Conservation (phyloP, 2,329 filamentous ascomycete genomes). For the Ustulina deusta region DNA sequence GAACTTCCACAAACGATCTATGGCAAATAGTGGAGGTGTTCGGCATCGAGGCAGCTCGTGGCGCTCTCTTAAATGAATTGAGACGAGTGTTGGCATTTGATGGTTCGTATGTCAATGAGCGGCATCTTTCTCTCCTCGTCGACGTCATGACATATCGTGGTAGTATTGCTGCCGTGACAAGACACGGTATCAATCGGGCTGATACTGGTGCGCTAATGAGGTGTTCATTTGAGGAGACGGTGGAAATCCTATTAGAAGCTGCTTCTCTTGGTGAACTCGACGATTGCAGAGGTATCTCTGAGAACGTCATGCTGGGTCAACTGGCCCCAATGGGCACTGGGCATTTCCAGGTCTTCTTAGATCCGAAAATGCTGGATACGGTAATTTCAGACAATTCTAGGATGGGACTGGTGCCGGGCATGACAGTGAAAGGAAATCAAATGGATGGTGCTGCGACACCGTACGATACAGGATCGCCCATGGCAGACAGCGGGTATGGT, state of each 20-base stretch:
- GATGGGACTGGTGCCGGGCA: conserved; percentile 83
- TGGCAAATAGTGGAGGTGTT: conserved; percentile 95
- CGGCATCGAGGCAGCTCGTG: conserved; percentile 93
- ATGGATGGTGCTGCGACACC: conserved; percentile 90
- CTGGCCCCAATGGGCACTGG: conserved; percentile 97
- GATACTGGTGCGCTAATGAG: conserved; percentile 99
- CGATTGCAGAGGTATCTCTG: conserved; percentile 97
- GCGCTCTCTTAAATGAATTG: conserved; percentile 87
- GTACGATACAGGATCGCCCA: conserved; percentile 88
- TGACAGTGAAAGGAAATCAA: conserved; percentile 79
- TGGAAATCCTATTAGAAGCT: conserved; percentile 96
- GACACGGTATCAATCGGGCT: conserved; percentile 97
- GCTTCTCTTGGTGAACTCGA: conserved; percentile 95
- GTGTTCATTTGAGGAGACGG: conserved; percentile 99
- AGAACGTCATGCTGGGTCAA: conserved; percentile 98
- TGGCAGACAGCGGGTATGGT: conserved; percentile 75
- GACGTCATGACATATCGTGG: conserved; percentile 99
- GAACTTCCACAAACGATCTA: conserved; percentile 95
- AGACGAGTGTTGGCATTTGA: conserved; percentile 96
- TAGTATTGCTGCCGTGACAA: conserved; percentile 93
- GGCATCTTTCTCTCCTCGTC: conserved; percentile 92
- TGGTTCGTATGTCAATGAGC: conserved; percentile 99
- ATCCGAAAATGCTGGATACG: conserved; percentile 95
- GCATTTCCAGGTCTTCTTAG: conserved; percentile 92
- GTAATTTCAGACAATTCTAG: conserved; percentile 93